These are phyloP conservation scores for Erysimum cheiranthoides DNA, from an alignment of 345 rosid genomes.

Conservation along the genomic window DNA sequence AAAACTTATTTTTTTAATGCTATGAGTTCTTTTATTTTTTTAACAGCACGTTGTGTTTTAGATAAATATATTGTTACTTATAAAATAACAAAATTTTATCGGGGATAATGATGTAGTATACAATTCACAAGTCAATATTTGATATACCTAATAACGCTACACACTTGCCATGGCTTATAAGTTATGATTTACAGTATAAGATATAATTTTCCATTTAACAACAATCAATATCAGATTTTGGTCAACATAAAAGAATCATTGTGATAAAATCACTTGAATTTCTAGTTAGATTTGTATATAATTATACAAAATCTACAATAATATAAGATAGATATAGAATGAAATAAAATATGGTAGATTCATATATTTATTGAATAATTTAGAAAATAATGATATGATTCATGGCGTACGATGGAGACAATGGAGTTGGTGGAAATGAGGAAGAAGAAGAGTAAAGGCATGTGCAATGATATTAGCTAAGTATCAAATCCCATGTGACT, in stretches of 20 bases:
- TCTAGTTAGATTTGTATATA: neutral
- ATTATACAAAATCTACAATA: neutral
- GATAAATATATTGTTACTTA: neutral
- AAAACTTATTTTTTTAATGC: neutral
- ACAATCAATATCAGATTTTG: neutral
- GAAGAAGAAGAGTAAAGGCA: constrained; percentile 47
- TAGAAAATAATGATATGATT: constrained; percentile 11
- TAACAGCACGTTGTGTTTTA: no score
- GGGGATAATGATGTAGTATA: neutral
- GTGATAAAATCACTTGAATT: constrained; percentile 16
- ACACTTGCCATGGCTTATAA: neutral
- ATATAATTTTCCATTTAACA: neutral
- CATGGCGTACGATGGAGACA: constrained; percentile 41
- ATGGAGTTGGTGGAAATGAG: constrained; percentile 40
- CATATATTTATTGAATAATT: neutral
- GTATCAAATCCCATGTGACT: constrained; percentile 45
- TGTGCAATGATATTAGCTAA: constrained; percentile 44
- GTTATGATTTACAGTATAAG: neutral
- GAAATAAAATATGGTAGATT: constrained; percentile 26
- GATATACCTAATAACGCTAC: constrained; percentile 1
- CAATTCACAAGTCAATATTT: neutral
- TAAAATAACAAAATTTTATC: neutral
- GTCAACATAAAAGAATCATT: constrained; percentile 7
- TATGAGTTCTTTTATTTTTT: neutral
- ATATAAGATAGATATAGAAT: neutral